Conservation (phyloP, 495 filamentous ascomycete species). For the Neurospora cerealis region DNA sequence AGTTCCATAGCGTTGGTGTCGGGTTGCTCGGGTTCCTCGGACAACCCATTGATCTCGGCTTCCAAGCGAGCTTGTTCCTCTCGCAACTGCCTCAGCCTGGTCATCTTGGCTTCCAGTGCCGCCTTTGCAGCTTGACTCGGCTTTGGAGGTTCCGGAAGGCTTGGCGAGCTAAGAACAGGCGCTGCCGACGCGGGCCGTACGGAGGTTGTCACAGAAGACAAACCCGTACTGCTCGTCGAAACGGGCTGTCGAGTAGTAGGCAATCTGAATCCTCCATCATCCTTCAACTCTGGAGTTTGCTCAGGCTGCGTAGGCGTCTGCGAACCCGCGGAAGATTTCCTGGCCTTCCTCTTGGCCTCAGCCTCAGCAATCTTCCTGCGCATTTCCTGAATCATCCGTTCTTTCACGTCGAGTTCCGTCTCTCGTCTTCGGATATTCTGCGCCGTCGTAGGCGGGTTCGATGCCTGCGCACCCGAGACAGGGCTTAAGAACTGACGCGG, state of each 20-base stretch:
- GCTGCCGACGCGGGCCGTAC: background rate
- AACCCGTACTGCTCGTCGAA: slow-evolving; percentile 3
- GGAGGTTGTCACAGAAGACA: background rate
- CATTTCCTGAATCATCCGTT: slow-evolving; percentile 63
- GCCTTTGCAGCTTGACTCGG: slow-evolving; percentile 15
- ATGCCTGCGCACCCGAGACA: slow-evolving; percentile 16
- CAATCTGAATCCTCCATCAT: slow-evolving; percentile 6
- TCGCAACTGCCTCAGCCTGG: slow-evolving; percentile 42
- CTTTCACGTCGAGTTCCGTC: slow-evolving; percentile 53
- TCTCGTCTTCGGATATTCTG: slow-evolving; percentile 12
- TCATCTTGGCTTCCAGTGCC: slow-evolving; percentile 37
- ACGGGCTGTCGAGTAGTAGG: background rate
- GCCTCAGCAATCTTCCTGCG: slow-evolving; percentile 67
- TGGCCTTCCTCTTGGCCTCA: slow-evolving; percentile 51
- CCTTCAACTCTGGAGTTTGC: slow-evolving; percentile 26
- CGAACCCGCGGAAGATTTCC: slow-evolving; percentile 13
- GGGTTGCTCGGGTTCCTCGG: slow-evolving; percentile 46
- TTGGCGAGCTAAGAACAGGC: slow-evolving; percentile 4
- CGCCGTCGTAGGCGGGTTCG: slow-evolving; percentile 24
- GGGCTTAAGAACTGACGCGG: slow-evolving; percentile 30
- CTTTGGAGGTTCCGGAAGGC: slow-evolving; percentile 10
- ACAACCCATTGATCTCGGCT: slow-evolving; percentile 40
- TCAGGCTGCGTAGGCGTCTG: slow-evolving; percentile 16
- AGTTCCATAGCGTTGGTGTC: slow-evolving; percentile 32
- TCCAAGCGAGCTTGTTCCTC: slow-evolving; percentile 50